Evolutionary conservation across 1,139 yeast genomes (phyloP).

Genomic region (Torulaspora globosa): DNA sequence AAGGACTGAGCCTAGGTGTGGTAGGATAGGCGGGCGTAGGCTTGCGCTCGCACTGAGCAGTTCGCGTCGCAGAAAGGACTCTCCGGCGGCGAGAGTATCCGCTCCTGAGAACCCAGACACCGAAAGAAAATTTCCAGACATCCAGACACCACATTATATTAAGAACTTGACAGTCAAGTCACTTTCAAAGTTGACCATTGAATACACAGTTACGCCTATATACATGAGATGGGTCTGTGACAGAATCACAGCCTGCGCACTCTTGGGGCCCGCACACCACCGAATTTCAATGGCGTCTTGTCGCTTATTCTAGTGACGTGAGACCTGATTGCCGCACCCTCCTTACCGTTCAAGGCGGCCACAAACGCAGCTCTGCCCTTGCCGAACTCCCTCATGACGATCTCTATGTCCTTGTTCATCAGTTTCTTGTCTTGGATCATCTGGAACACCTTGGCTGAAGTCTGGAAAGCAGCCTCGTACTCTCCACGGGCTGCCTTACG

Average conservation of each 20-base stretch:
- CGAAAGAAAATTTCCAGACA: neutral
- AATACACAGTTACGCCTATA: conserved; percentile 1
- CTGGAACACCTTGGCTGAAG: conserved; percentile 68
- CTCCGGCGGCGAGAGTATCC: too few species aligned
- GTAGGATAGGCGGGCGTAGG: too few species aligned
- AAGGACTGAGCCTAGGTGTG: too few species aligned
- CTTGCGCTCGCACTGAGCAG: too few species aligned
- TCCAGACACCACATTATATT: neutral
- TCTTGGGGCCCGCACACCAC: conserved; percentile 87
- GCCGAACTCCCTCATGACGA: conserved; percentile 77
- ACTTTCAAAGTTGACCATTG: neutral
- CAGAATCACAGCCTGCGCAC: conserved; percentile 60
- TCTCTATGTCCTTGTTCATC: conserved; percentile 58
- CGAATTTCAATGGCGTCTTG: conserved; percentile 76
- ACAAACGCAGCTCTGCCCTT: conserved; percentile 86
- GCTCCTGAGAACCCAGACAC: neutral
- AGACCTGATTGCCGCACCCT: conserved; percentile 66
- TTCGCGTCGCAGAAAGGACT: too few species aligned
- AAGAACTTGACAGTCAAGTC: neutral
- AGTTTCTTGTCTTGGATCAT: conserved; percentile 58
- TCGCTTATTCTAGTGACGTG: conserved; percentile 69
- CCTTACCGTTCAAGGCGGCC: conserved; percentile 83
- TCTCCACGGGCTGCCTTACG: conserved; percentile 80
- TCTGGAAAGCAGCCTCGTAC: conserved; percentile 92
- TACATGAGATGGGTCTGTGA: conserved; percentile 1